phyloP scores from a whole-genome alignment of 768 basidiomycete genomes.

The Hortiboletus campestris region DNA sequence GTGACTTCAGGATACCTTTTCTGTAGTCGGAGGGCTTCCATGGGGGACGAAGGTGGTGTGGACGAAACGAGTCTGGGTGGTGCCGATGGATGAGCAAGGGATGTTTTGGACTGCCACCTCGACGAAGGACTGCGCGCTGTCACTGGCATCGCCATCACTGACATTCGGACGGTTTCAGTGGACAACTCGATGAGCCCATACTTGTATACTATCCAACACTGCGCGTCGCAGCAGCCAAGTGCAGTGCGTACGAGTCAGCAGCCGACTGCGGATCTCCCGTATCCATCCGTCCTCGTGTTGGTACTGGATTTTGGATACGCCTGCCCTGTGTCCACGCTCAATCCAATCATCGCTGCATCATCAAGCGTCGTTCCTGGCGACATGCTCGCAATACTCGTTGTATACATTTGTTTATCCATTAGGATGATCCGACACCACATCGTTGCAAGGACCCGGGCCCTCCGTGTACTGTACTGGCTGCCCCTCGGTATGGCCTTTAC shows the following conservation, averaged over 20 bases:
- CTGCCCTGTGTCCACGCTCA: too few species aligned
- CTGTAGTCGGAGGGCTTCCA: constrained; percentile 85
- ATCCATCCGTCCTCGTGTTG: too few species aligned
- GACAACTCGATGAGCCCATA: too few species aligned
- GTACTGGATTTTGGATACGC: too few species aligned
- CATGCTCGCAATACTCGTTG: neutral
- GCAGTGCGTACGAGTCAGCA: neutral
- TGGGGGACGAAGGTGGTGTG: constrained; percentile 30
- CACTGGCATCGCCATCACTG: too few species aligned
- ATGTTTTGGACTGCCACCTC: constrained; percentile 17
- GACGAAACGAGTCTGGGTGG: constrained; percentile 2
- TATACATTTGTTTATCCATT: neutral
- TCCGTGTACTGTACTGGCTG: constrained; percentile 52
- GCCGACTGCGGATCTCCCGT: neutral
- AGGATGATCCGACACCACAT: too few species aligned
- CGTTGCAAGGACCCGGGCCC: neutral
- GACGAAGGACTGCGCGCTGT: constrained; percentile 10
- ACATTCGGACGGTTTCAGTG: too few species aligned
- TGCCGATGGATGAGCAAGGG: too few species aligned
- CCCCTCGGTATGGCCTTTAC: constrained; percentile 50
- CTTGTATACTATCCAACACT: neutral
- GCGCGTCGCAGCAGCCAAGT: neutral
- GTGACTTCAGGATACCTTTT: constrained; percentile 91
- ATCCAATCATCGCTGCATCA: too few species aligned
- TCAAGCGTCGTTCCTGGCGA: too few species aligned